Percentiles rank a stretch among this genome's conserved stretches.
Evolutionary conservation across 495 filamentous ascomycete species (phyloP).

Genomic region (Hypoxylon rickii): DNA sequence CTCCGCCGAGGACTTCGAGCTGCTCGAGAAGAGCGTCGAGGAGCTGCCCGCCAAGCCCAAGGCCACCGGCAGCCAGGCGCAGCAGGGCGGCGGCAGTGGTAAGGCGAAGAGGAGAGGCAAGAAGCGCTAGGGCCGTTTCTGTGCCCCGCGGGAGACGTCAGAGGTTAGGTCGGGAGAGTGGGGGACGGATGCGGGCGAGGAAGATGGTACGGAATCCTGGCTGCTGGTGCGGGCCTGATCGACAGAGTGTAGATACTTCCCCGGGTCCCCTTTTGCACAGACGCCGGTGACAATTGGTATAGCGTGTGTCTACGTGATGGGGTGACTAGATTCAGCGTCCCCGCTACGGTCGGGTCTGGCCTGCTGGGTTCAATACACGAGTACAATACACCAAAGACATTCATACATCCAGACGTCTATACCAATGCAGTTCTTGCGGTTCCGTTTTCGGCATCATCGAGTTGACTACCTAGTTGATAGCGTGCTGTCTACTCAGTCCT

Average conservation of each 20-base stretch:
- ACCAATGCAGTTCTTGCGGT: no score
- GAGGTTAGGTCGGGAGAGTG: neutral
- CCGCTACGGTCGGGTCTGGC: no score
- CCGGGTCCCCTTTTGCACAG: neutral
- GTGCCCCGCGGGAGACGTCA: neutral
- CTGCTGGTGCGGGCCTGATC: neutral
- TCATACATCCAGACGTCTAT: no score
- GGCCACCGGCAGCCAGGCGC: constrained; percentile 44
- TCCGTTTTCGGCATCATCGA: no score
- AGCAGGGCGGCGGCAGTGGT: constrained; percentile 14
- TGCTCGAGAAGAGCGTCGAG: constrained; percentile 57
- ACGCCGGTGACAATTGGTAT: neutral
- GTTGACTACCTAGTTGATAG: no score
- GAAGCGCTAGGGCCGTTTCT: constrained; percentile 46
- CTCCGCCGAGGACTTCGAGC: constrained; percentile 60
- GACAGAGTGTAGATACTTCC: neutral
- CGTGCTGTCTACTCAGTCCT: no score
- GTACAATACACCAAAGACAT: no score
- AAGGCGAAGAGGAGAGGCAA: constrained; percentile 50
- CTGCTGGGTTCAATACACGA: no score
- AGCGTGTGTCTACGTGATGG: no score
- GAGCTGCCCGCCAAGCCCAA: constrained; percentile 44
- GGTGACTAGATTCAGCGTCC: no score
- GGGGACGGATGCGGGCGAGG: neutral
- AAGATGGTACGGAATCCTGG: constrained; percentile 3